These are phyloP conservation scores for Tuber melanosporum DNA, from an alignment of 495 filamentous ascomycete genomes.

Conservation along the genomic window DNA sequence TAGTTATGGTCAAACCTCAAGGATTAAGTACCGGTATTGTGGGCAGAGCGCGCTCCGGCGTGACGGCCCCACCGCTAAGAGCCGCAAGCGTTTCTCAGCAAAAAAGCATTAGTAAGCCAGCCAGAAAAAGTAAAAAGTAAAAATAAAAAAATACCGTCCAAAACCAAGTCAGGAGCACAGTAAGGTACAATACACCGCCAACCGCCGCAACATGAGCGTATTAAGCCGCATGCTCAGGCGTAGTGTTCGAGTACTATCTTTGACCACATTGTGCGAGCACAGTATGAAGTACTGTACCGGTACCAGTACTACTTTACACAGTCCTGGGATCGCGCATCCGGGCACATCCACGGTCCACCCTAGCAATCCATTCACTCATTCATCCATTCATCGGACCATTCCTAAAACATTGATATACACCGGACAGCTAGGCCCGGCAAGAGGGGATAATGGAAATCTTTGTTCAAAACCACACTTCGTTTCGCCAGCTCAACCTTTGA, in stretches of 20 bases:
- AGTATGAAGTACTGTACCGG: no score
- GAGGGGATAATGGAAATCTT: background rate
- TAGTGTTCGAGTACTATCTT: background rate
- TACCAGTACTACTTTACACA: no score
- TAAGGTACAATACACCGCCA: no score
- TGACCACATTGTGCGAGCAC: background rate
- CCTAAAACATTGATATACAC: background rate
- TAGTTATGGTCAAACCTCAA: background rate
- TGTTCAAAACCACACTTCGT: background rate
- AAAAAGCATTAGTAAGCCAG: background rate
- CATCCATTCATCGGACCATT: background rate
- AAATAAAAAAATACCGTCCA: background rate
- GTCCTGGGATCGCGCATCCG: background rate
- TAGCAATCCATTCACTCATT: background rate
- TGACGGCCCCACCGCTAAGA: background rate
- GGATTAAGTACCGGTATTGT: background rate
- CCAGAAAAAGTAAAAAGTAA: background rate
- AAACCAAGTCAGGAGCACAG: background rate
- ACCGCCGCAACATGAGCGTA: background rate
- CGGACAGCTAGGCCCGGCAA: background rate
- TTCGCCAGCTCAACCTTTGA: background rate
- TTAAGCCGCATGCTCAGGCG: background rate
- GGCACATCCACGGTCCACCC: background rate
- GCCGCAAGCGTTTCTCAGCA: background rate
- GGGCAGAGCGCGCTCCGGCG: background rate